Base-by-base conservation (phyloP, 2,329 filamentous ascomycete genomes). In the Coniella lustricola region DNA sequence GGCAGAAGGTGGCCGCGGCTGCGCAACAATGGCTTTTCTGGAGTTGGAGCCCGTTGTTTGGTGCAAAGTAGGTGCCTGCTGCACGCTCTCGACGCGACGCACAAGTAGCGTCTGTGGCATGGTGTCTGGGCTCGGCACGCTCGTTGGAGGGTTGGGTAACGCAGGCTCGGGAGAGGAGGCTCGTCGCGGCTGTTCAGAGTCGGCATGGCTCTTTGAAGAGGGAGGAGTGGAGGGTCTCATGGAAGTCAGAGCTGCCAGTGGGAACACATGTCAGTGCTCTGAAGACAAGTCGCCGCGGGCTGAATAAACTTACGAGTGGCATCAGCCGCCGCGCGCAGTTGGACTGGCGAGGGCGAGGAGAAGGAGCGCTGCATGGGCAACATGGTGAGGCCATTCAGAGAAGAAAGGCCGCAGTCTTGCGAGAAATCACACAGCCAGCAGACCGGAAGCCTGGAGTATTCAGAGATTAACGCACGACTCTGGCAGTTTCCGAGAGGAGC, bases 301-400 rank as follows among this genome's bases (percentile, higher is more conserved):
- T 5, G 40, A 10, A 2, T 5, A 13, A 48, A 83, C 81, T 64
- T 81, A 84, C 80, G 73, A 60, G 74, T 69, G 44, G 44, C 34
- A 21, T 44, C 49, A 65, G 76, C 75, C 57, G 75, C 75, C 57
- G 75, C 70, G 60, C 74, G 71, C 56, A 74, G 70, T 67, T 74
- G 74, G 66, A 79, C 77, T 59, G 79, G 76, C 64, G 80, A 82
- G 59, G 79, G 75, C 64, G 80, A 82, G 56, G 81, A 82, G 54
- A 76, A 69, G 55, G 77, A 80, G 59, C 75, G 75, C 67, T 81
- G 75, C 76, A 80, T 79, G 66, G 76, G 75, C 63, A 77, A 75
- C 74, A 80, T 79, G 66, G 64, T 75, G 72, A 66, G 64, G 64
- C 68, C 71, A 73, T 74, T 61, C 60, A 64, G 60, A 55, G 57